These are phyloP conservation scores for Kalmanozyma brasiliensis DNA, from an alignment of 1,284 basidiomycete genomes.

Conservation along the genomic window DNA sequence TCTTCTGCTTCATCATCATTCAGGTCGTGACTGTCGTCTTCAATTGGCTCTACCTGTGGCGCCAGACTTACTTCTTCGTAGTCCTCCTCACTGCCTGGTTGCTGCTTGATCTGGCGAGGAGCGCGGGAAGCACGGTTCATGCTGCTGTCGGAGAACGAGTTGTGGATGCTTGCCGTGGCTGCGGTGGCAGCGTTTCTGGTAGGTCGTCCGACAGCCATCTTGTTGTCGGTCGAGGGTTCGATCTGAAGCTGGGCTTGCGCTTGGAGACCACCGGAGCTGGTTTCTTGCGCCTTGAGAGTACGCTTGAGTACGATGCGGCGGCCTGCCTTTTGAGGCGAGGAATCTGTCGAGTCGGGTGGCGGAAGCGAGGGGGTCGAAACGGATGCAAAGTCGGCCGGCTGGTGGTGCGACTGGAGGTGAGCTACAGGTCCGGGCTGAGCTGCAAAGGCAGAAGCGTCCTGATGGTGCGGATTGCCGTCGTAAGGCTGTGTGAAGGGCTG, in stretches of 20 bases:
- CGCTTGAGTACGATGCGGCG: slow-evolving; percentile 29
- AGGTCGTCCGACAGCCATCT: slow-evolving; percentile 17
- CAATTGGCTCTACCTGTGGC: neutral
- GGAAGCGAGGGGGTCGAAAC: slow-evolving; percentile 19
- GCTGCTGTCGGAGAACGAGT: slow-evolving; percentile 10
- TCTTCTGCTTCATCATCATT: neutral
- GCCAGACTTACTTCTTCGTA: slow-evolving; percentile 35
- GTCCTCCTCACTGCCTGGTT: slow-evolving; percentile 38
- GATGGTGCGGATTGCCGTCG: slow-evolving; percentile 3
- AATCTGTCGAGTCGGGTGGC: slow-evolving; percentile 3
- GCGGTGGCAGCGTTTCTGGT: slow-evolving; percentile 21
- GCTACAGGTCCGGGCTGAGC: slow-evolving; percentile 1
- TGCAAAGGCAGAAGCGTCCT: slow-evolving; percentile 2
- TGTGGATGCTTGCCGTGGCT: slow-evolving; percentile 26
- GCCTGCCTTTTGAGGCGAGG: slow-evolving; percentile 19
- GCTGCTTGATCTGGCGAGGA: slow-evolving; percentile 22
- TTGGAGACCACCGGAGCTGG: slow-evolving; percentile 29
- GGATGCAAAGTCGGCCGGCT: slow-evolving; percentile 6
- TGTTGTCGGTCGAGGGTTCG: slow-evolving; percentile 13
- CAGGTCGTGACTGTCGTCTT: neutral
- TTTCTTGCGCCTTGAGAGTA: slow-evolving; percentile 13
- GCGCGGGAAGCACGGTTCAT: slow-evolving; percentile 8
- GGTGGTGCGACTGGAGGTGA: slow-evolving; percentile 5
- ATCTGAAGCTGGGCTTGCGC: slow-evolving; percentile 39
- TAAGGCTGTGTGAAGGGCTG: slow-evolving; percentile 7